These are phyloP conservation scores for Suillus tomentosus DNA, from an alignment of 768 basidiomycete genomes.

Conservation along the genomic window DNA sequence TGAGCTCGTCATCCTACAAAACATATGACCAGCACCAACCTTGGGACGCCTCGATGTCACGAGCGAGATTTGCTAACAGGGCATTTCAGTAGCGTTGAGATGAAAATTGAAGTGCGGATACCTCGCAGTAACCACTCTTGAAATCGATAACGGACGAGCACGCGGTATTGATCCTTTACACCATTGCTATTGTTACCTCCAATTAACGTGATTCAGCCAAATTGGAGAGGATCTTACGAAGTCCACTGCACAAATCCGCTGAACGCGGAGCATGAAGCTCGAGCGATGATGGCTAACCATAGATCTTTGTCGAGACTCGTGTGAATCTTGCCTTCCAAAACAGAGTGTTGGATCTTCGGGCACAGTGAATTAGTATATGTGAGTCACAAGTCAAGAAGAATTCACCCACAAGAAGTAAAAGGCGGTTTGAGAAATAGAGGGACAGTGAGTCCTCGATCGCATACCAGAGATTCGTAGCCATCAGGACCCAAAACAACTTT, in stretches of 20 bases:
- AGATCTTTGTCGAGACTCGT: constrained; percentile 8
- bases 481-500: constrained; percentile 16
- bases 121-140: constrained; percentile 24
- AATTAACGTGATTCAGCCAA: neutral
- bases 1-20: neutral
- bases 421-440: constrained; percentile 26
- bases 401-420: constrained; percentile 24
- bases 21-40: constrained; percentile 12
- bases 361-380: no score
- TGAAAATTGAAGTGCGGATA: neutral
- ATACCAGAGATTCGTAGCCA: constrained; percentile 20
- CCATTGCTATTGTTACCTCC: constrained; percentile 10
- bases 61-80: constrained; percentile 19
- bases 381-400: neutral
- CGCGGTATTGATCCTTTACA: constrained; percentile 11
- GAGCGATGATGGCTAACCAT: constrained; percentile 16
- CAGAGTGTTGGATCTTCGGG: constrained; percentile 24
- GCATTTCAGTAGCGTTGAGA: neutral
- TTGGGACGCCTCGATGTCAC: constrained; percentile 26
- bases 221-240: constrained; percentile 19
- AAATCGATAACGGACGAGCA: constrained; percentile 25
- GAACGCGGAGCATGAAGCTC: constrained; percentile 20
- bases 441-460: constrained; percentile 22
- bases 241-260: constrained; percentile 18
- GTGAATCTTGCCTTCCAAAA: constrained; percentile 10